Evolutionary conservation across 805 yeast genomes (phyloP).

Genomic region (Starmera pachycereana): DNA sequence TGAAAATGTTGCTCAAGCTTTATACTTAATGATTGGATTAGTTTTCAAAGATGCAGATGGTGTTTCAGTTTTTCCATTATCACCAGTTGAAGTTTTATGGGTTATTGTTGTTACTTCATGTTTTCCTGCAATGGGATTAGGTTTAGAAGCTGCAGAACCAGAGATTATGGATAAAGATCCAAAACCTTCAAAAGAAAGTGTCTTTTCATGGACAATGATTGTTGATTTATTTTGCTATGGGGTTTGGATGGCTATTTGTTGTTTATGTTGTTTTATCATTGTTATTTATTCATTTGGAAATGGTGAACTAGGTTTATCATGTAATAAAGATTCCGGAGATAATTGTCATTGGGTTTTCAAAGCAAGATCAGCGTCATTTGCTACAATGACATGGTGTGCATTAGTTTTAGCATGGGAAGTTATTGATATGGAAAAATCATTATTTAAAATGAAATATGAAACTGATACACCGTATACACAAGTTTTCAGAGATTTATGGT

Average conservation of each 20-base stretch:
- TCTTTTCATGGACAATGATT: constrained; percentile 59
- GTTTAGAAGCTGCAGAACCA: constrained; percentile 53
- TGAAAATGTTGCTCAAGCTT: constrained; percentile 62
- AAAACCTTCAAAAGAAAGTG: constrained; percentile 39
- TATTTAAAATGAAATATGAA: constrained; percentile 62
- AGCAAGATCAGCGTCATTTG: constrained; percentile 71
- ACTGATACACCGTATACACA: constrained; percentile 50
- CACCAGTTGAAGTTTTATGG: constrained; percentile 77
- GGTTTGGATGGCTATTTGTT: constrained; percentile 58
- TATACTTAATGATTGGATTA: constrained; percentile 60
- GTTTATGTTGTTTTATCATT: constrained; percentile 55
- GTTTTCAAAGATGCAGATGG: constrained; percentile 55
- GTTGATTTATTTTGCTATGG: constrained; percentile 68
- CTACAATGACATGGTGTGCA: constrained; percentile 81
- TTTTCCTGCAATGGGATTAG: constrained; percentile 79
- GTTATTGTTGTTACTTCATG: constrained; percentile 70
- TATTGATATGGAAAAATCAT: constrained; percentile 57
- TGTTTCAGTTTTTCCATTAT: constrained; percentile 69
- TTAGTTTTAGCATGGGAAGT: constrained; percentile 80
- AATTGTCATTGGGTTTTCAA: constrained; percentile 55
- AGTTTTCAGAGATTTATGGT: constrained; percentile 56
- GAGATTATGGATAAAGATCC: constrained; percentile 61
- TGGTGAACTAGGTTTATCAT: constrained; percentile 54
- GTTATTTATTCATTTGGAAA: constrained; percentile 57
- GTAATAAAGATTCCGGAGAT: constrained; percentile 41